Percentiles rank a stretch among this genome's conserved stretches.
Conservation (phyloP, 148 eudicot species). For the Tetragonia tetragonoides region DNA sequence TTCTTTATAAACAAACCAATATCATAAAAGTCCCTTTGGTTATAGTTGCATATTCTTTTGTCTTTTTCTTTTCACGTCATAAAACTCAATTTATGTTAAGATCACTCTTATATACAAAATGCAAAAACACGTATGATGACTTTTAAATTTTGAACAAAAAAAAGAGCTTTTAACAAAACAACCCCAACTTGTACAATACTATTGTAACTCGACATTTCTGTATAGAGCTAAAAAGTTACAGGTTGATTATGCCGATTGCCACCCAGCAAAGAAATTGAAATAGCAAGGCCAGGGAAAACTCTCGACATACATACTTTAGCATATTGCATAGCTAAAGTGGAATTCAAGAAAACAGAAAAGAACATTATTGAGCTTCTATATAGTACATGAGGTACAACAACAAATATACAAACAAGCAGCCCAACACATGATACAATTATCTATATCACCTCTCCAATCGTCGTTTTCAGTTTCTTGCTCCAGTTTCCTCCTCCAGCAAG, state of each 20-base stretch:
- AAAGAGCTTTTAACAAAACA: no score
- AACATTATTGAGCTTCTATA: background rate
- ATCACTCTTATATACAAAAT: no score
- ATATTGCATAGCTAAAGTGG: background rate
- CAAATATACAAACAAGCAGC: constrained; percentile 2
- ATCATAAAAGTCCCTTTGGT: no score
- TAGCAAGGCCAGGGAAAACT: background rate
- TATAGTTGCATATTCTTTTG: no score
- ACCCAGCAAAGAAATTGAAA: background rate
- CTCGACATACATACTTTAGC: background rate
- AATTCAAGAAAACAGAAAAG: background rate
- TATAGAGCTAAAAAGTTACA: no score
- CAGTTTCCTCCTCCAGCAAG: background rate
- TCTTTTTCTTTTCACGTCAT: no score
- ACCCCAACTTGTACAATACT: no score
- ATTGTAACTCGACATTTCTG: no score
- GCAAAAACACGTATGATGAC: no score
- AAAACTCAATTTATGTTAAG: no score
- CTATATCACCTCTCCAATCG: background rate
- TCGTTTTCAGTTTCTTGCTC: background rate
- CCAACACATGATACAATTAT: background rate
- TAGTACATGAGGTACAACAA: background rate
- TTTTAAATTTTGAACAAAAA: no score
- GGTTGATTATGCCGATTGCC: background rate
- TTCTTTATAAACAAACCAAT: no score